phyloP scores from a whole-genome alignment of 805 yeast species.

The Tetrapisispora phaffii region DNA sequence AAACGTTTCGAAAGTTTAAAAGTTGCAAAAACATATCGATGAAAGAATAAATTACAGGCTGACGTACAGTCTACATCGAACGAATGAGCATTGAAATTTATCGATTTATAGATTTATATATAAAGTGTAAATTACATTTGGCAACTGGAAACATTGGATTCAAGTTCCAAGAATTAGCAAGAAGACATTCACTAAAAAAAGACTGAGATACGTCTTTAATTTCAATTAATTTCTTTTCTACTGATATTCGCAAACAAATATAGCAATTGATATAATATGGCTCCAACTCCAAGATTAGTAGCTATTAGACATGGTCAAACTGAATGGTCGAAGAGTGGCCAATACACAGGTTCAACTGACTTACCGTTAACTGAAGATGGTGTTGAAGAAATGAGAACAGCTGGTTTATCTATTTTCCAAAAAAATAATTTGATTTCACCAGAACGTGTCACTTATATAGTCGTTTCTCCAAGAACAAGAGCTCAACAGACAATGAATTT shows the following conservation, averaged over 20 bases:
- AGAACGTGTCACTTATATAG: slow-evolving; percentile 46
- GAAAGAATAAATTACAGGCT: no score
- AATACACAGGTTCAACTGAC: slow-evolving; percentile 82
- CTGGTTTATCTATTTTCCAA: slow-evolving; percentile 65
- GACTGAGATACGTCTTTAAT: no score
- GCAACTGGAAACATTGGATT: no score
- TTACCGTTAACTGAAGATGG: slow-evolving; percentile 71
- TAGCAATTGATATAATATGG: background rate
- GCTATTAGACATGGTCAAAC: slow-evolving; percentile 85
- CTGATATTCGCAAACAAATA: background rate
- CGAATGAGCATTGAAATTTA: no score
- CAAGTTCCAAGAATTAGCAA: no score
- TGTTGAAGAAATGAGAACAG: slow-evolving; percentile 58
- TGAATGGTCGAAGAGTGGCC: slow-evolving; percentile 92
- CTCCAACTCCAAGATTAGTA: slow-evolving; percentile 53
- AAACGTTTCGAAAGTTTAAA: no score
- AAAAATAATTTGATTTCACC: slow-evolving; percentile 54
- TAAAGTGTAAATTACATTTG: no score
- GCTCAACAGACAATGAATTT: slow-evolving; percentile 69
- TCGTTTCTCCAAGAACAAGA: slow-evolving; percentile 73
- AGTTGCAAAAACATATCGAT: no score
- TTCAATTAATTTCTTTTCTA: no score
- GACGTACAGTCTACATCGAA: no score
- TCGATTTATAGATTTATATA: no score
- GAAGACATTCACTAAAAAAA: no score